phyloP scores from a whole-genome alignment of 139 green algal species.

The Coccomyxa sp. region DNA sequence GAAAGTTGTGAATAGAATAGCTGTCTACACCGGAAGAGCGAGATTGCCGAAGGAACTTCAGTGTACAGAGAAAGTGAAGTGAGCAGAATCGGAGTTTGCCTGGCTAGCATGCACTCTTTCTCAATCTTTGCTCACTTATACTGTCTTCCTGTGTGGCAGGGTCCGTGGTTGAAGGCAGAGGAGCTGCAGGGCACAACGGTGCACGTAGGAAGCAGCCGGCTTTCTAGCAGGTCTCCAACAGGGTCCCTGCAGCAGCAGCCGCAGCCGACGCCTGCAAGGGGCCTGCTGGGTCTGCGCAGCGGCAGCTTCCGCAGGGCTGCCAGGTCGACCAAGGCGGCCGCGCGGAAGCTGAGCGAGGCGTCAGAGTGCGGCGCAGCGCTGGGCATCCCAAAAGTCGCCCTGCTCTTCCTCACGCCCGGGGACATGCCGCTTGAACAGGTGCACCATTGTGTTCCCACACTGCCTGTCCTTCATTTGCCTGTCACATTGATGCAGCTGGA shows the following conservation, averaged over 20 bases:
- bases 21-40: too few species aligned
- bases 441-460: not conserved
- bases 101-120: too few species aligned
- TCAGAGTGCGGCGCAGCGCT: constrained; percentile 1
- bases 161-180: not conserved
- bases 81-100: too few species aligned
- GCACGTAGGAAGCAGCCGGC: not conserved
- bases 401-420: constrained; percentile 31
- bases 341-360: not conserved
- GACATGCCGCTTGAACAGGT: constrained; percentile 16
- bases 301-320: not conserved
- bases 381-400: constrained; percentile 27
- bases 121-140: too few species aligned
- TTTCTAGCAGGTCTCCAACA: not conserved
- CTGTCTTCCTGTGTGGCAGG: too few species aligned
- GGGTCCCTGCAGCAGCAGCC: not conserved
- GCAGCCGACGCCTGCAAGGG: not conserved
- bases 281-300: not conserved
- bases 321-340: not conserved
- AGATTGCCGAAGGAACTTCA: too few species aligned
- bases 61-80: too few species aligned
- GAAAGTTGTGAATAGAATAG: too few species aligned
- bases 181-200: not conserved
- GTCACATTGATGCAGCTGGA: too few species aligned
- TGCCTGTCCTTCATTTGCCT: too few species aligned